A percentile compares a stretch with the other conserved stretches of the same genome.
These are phyloP conservation scores for Phytophthora hibernalis DNA, from an alignment of 352 stramenopile species.

Conservation along the genomic window DNA sequence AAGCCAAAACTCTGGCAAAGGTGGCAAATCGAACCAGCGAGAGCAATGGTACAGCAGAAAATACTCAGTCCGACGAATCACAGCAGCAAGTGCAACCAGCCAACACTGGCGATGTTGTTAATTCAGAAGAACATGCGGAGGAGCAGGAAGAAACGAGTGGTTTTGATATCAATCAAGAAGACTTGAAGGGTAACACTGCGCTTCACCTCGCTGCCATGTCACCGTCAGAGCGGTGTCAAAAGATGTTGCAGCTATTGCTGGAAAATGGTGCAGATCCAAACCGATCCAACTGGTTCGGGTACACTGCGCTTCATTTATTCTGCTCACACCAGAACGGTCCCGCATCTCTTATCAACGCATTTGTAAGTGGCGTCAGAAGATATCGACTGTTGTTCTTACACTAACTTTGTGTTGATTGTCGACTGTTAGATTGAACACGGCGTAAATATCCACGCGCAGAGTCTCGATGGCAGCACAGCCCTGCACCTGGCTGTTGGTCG, in stretches of 20 bases:
- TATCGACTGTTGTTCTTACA: not conserved
- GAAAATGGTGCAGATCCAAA: slow-evolving; percentile 86
- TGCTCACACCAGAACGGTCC: slow-evolving; percentile 83
- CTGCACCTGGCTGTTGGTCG: slow-evolving; percentile 81
- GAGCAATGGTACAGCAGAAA: slow-evolving; percentile 15
- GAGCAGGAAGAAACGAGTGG: slow-evolving; percentile 29
- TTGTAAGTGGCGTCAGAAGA: slow-evolving; percentile 61
- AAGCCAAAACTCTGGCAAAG: slow-evolving; percentile 15
- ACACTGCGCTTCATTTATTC: slow-evolving; percentile 87
- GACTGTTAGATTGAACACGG: slow-evolving; percentile 76
- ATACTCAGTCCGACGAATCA: slow-evolving; percentile 7
- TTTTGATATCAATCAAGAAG: slow-evolving; percentile 84
- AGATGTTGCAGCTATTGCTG: slow-evolving; percentile 82
- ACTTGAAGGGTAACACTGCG: slow-evolving; percentile 86
- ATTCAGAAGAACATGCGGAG: not conserved
- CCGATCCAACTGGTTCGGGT: slow-evolving; percentile 85
- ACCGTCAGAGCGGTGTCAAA: slow-evolving; percentile 77
- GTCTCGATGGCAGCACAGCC: slow-evolving; percentile 85
- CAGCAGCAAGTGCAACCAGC: slow-evolving; percentile 20
- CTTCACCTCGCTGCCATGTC: slow-evolving; percentile 88
- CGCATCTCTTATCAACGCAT: slow-evolving; percentile 73
- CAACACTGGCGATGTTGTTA: slow-evolving; percentile 4
- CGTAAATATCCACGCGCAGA: slow-evolving; percentile 80
- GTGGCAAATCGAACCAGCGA: slow-evolving; percentile 13
- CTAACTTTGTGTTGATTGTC: slow-evolving; percentile 8